phyloP scores from a whole-genome alignment of 805 yeast species.

The Cyberlindnera sargentensis region DNA sequence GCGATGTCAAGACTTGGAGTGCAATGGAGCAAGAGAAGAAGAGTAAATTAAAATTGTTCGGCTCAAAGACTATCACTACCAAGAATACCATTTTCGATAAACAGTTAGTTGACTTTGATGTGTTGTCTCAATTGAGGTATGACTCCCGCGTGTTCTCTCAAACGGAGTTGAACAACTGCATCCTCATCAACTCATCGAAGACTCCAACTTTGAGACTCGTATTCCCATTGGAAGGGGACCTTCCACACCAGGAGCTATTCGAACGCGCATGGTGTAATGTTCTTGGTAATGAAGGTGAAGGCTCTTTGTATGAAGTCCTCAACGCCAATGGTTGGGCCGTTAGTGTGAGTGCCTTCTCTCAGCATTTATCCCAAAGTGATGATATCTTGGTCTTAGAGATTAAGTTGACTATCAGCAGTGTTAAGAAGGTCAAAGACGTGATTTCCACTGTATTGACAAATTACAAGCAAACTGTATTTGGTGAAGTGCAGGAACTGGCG shows the following conservation, averaged over 20 bases:
- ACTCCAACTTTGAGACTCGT: constrained; percentile 35
- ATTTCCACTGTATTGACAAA: constrained; percentile 27
- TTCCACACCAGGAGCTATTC: constrained; percentile 10
- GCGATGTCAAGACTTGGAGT: constrained; percentile 21
- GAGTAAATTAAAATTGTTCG: constrained; percentile 5
- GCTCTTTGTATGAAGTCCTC: constrained; percentile 40
- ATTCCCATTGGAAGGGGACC: constrained; percentile 32
- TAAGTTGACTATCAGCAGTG: constrained; percentile 40
- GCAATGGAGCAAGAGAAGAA: constrained; percentile 5
- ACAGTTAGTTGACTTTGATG: constrained; percentile 10
- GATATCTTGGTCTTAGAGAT: constrained; percentile 43
- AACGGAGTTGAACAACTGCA: constrained; percentile 19
- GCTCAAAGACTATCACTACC: not conserved
- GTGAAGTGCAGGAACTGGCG: constrained; percentile 25
- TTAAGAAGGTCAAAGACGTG: constrained; percentile 28
- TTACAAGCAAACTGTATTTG: constrained; percentile 14
- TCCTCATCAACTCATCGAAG: constrained; percentile 32
- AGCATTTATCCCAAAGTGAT: constrained; percentile 30
- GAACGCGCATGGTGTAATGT: constrained; percentile 46
- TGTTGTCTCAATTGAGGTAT: constrained; percentile 14
- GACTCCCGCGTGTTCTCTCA: constrained; percentile 20
- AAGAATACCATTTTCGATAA: not conserved
- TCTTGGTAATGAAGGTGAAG: constrained; percentile 55
- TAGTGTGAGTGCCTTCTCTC: constrained; percentile 35
- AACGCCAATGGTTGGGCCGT: constrained; percentile 29